Base-by-base conservation (phyloP, 2,329 filamentous ascomycete species). In the Pseudogymnoascus sp. region DNA sequence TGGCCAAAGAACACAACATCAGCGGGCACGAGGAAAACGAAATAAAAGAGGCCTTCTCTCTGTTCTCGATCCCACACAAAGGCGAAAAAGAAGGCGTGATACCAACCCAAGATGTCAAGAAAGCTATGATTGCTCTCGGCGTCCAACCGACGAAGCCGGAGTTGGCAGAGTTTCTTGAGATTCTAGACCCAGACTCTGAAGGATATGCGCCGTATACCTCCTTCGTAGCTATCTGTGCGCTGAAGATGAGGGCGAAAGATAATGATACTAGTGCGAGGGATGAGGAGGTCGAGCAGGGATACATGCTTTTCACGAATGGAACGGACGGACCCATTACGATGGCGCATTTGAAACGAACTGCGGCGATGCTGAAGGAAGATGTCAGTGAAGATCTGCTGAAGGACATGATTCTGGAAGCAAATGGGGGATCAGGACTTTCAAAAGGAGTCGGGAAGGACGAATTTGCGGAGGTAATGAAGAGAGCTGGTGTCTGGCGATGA, bases 351-450 rank as follows among this genome's bases (percentile, higher is more conserved):
- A 84, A 85, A 71, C 81, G 88, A 69, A 87, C 97, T 61, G 92
- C 92, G 42, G 85, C 84, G 67, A 84, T 90, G 69, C 76, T 99
- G 69, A 90, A 91, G 75, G 91, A 96, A 75, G 90, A 87, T 65
- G 87, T 96, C 25, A 84, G 85, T 63, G 94, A 97, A 69, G 87
- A 90, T 58, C 76, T 96, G 71, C 77, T 99, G 71, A 85, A 84
- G 76, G 92, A 97, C 77, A 99, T 99, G 94, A 88, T 99, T 63
- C 78, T 92, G 58, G 93, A 97, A 79, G 94, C 93, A 58, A 97
- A 95, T 74, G 90, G 89, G 2, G 91, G 90, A 1, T 85, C 82
- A 3, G 87, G 88, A 13, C 82, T 89, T 9, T 83, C 79, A 37
- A 82, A 79, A 62, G 90, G 89, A 6, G 93, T 96, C 8, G 84